These are phyloP conservation scores for Prunus padus DNA, from an alignment of 306 rosid species.

Conservation along the genomic window DNA sequence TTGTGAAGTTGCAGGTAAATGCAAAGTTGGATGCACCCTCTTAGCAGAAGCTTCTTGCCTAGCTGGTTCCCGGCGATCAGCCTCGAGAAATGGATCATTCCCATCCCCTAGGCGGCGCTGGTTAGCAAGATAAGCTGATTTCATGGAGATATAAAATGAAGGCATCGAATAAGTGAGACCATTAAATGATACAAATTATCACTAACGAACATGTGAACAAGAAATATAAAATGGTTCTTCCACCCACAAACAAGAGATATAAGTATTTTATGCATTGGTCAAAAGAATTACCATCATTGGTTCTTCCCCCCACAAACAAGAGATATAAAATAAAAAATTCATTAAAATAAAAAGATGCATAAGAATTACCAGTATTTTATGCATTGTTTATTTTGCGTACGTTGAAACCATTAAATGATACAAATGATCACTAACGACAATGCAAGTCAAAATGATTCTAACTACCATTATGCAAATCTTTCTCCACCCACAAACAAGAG, in stretches of 20 bases:
- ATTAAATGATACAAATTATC: neutral
- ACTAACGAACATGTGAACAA: too few relatives aligned
- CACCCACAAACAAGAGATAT: too few relatives aligned
- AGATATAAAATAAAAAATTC: too few relatives aligned
- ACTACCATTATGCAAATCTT: neutral
- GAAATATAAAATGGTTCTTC: too few relatives aligned
- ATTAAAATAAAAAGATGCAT: too few relatives aligned
- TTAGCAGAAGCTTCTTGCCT: conserved; percentile 92
- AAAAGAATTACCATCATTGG: too few relatives aligned
- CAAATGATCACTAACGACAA: neutral
- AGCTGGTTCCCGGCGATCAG: conserved; percentile 95
- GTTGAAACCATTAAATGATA: neutral
- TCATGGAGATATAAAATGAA: conserved; percentile 62
- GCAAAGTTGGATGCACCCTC: conserved; percentile 83
- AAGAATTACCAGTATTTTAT: too few relatives aligned
- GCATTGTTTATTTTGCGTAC: too few relatives aligned
- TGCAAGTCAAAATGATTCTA: neutral
- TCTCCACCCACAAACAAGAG: neutral
- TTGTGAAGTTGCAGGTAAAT: conserved; percentile 75
- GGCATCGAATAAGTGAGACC: neutral
- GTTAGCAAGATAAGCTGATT: conserved; percentile 77
- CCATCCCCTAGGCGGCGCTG: conserved; percentile 80
- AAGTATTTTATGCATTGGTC: too few relatives aligned
- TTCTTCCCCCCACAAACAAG: too few relatives aligned
- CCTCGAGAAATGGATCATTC: conserved; percentile 92